Base-by-base conservation (phyloP, 345 rosid species). In the Linum usitatissimum region DNA sequence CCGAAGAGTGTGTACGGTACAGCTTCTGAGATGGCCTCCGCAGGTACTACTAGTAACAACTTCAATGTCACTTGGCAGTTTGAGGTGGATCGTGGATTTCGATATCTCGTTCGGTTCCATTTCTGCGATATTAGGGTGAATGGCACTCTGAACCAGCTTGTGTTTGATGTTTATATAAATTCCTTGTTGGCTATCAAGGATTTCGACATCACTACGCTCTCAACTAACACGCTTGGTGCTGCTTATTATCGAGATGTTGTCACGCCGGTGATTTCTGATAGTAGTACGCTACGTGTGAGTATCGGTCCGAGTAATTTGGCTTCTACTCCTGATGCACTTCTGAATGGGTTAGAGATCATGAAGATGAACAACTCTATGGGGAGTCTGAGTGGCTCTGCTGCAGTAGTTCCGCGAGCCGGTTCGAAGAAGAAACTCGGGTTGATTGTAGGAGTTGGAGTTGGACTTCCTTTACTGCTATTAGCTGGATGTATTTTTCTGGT, bases 51-150 rank as follows among this genome's bases (percentile, higher is more conserved):
- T 40, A 53, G 6, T 48, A 77, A 74, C 77, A 84, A 80, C 63
- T 80, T 91, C 78, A 91, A 91, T 51, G 86, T 86, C 66, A 88
- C 92, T 4, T 91, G 98, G 98, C 76, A 72, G 55, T 91, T 91
- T 49, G 30, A 59, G 10, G 79, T 91, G 70, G 86, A 82, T 42
- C 73, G 80, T 1, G 91, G 89, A 8, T 88, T 67, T 77, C 84
- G 75, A 70, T 86, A 86, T 66, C 83, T 91, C 53, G 71, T 88
- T 59, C 79, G 98, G 74, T 83, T 89, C 71, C 96, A 91, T 75
- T 83, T 88, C 74, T 91, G 98, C 49, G 96, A 91, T 68, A 82
- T 91, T 53, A 75, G 80, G 59, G 86, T 90, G 39, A 0, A 9
- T 0, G 40, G 51, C 10, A 10, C 68, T 18, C 74, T 82, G 39